Percentiles rank a stretch among this genome's conserved stretches.
Evolutionary conservation across 352 stramenopile genomes (phyloP).

Genomic region (Globisporangium middletonii): DNA sequence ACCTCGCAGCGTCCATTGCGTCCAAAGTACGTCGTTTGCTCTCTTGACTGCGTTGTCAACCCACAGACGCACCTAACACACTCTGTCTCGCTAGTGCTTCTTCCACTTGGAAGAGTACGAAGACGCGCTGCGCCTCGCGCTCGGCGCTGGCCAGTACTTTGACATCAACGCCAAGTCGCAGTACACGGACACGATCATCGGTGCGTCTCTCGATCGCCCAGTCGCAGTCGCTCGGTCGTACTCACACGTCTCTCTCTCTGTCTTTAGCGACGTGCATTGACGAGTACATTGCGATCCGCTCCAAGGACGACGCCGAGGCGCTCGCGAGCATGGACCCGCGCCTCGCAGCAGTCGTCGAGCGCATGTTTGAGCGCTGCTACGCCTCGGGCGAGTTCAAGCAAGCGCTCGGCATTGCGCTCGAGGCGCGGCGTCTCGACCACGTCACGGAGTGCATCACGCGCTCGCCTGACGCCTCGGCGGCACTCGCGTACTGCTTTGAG

Average conservation of each 20-base stretch:
- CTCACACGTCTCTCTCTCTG: not conserved
- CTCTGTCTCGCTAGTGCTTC: slow-evolving; percentile 82
- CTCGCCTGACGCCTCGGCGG: slow-evolving; percentile 57
- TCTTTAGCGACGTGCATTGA: slow-evolving; percentile 91
- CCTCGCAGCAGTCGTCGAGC: slow-evolving; percentile 94
- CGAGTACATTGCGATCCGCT: slow-evolving; percentile 92
- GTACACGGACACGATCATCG: slow-evolving; percentile 97
- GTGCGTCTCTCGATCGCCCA: slow-evolving; percentile 13
- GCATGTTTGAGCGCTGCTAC: slow-evolving; percentile 98
- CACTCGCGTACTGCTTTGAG: slow-evolving; percentile 92
- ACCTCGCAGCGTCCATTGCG: slow-evolving; percentile 89
- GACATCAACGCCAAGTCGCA: slow-evolving; percentile 90
- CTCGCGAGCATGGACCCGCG: slow-evolving; percentile 84
- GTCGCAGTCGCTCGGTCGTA: not conserved
- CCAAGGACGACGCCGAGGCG: slow-evolving; percentile 66
- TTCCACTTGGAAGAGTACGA: slow-evolving; percentile 99
- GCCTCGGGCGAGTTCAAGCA: slow-evolving; percentile 91
- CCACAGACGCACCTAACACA: not conserved
- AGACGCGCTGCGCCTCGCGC: slow-evolving; percentile 91
- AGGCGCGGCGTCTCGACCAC: slow-evolving; percentile 92
- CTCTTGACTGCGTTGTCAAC: not conserved
- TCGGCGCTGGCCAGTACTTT: slow-evolving; percentile 95
- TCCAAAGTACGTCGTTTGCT: slow-evolving; percentile 52
- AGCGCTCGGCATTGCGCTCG: slow-evolving; percentile 96
- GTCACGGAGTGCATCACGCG: slow-evolving; percentile 88